A percentile compares a stretch with the other conserved stretches of the same genome.
Evolutionary conservation across 495 filamentous ascomycete genomes (phyloP).

Genomic region (Schizothecium vesticola): DNA sequence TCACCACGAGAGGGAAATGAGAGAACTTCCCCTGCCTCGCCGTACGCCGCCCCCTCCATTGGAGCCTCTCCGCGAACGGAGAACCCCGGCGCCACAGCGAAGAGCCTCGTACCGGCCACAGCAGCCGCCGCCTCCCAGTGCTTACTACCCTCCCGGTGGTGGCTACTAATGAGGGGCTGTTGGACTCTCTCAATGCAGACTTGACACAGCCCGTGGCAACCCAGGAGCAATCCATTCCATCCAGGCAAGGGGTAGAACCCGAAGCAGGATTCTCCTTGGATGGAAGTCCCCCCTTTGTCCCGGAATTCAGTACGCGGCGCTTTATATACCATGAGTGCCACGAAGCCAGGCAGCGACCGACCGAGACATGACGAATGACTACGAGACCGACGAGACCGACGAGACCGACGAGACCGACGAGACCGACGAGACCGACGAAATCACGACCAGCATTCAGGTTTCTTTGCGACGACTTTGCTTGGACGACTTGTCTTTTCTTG

Average conservation of each 20-base stretch:
- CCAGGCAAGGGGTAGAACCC: neutral
- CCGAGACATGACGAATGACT: neutral
- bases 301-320: neutral
- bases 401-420: slow-evolving; percentile 6
- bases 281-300: neutral
- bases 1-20: slow-evolving; percentile 24
- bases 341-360: neutral
- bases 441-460: slow-evolving; percentile 17
- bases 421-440: slow-evolving; percentile 15
- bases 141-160: slow-evolving; percentile 16
- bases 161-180: slow-evolving; percentile 8
- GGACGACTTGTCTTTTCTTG: slow-evolving; percentile 9
- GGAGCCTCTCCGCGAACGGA: slow-evolving; percentile 28
- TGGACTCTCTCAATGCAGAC: neutral
- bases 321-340: neutral
- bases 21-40: slow-evolving; percentile 18
- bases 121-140: slow-evolving; percentile 19
- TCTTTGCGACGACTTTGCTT: slow-evolving; percentile 4
- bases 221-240: neutral
- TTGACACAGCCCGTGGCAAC: neutral
- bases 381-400: slow-evolving; percentile 6
- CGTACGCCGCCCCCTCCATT: slow-evolving; percentile 26
- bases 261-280: neutral
- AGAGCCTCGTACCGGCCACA: slow-evolving; percentile 21
- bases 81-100: slow-evolving; percentile 29